Percentiles rank a stretch among this genome's conserved stretches.
Conservation (phyloP, 805 yeast species). For the Candida boleticola region DNA sequence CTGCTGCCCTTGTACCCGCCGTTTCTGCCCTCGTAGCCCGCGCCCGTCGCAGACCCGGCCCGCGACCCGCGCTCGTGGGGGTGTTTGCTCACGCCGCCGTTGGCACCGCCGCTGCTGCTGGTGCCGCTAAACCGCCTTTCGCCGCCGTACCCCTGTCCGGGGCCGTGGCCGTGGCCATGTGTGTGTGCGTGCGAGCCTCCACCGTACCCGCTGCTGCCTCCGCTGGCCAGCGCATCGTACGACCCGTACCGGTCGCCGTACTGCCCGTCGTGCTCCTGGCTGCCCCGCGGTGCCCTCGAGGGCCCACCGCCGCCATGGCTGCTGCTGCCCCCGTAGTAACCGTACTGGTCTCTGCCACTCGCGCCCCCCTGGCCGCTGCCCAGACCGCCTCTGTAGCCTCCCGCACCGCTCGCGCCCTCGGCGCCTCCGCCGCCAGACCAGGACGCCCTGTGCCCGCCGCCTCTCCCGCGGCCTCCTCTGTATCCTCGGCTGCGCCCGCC, state of each 20-base stretch:
- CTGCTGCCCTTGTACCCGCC: no score
- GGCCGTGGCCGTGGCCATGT: neutral
- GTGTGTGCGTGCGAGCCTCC: neutral
- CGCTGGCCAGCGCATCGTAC: no score
- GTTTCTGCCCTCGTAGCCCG: neutral
- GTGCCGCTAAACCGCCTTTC: no score
- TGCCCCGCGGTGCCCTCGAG: neutral
- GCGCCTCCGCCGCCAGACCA: no score
- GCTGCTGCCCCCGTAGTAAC: neutral
- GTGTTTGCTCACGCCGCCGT: no score
- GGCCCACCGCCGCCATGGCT: neutral
- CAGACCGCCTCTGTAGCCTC: conserved; percentile 7
- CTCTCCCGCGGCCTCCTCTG: conserved; percentile 9
- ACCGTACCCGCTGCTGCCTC: neutral
- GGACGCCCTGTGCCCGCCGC: conserved; percentile 6
- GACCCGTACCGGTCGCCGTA: no score
- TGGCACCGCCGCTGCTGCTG: no score
- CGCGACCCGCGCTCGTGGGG: no score
- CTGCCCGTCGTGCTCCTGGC: no score
- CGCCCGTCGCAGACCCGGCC: no score
- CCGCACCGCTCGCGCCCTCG: conserved; percentile 9
- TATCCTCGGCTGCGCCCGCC: conserved; percentile 19
- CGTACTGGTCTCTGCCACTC: conserved; percentile 2
- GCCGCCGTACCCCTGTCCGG: neutral
- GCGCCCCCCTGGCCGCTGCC: conserved; percentile 7